Evolutionary conservation across 176 grass and related monocot species (phyloP).

Genomic region (Saccharum officinarum): DNA sequence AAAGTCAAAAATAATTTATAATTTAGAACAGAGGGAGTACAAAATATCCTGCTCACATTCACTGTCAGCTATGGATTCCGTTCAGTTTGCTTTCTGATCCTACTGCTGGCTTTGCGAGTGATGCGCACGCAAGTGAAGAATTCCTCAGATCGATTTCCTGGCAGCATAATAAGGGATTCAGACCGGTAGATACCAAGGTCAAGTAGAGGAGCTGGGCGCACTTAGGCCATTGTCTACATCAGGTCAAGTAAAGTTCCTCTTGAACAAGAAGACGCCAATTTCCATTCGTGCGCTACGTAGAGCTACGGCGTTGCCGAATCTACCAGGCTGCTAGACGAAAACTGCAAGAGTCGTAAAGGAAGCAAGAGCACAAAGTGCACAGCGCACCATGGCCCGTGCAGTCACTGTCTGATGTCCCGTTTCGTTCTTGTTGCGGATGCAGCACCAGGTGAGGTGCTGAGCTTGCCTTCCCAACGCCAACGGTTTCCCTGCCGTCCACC

Average conservation of each 20-base stretch:
- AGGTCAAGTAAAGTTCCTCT: not conserved
- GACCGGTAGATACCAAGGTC: not conserved
- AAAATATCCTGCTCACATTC: slow-evolving; percentile 36
- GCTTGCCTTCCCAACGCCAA: no score
- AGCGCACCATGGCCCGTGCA: not conserved
- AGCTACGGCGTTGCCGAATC: not conserved
- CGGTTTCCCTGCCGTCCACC: no score
- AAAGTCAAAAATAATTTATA: no score
- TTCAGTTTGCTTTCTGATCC: slow-evolving; percentile 7
- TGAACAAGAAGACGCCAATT: not conserved
- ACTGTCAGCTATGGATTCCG: slow-evolving; percentile 18
- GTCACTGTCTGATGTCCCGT: no score
- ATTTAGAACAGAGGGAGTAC: no score
- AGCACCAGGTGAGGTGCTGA: no score
- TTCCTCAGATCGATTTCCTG: not conserved
- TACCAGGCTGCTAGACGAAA: not conserved
- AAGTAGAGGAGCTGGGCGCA: not conserved
- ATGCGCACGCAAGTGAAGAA: not conserved
- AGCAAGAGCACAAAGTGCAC: not conserved
- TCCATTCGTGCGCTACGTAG: not conserved
- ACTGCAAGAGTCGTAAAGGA: not conserved
- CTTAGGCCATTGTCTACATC: not conserved
- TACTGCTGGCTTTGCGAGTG: not conserved
- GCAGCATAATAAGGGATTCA: not conserved
- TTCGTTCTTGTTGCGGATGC: no score